Base-by-base conservation (phyloP, 2,329 filamentous ascomycete species). In the Claviceps sp. region DNA sequence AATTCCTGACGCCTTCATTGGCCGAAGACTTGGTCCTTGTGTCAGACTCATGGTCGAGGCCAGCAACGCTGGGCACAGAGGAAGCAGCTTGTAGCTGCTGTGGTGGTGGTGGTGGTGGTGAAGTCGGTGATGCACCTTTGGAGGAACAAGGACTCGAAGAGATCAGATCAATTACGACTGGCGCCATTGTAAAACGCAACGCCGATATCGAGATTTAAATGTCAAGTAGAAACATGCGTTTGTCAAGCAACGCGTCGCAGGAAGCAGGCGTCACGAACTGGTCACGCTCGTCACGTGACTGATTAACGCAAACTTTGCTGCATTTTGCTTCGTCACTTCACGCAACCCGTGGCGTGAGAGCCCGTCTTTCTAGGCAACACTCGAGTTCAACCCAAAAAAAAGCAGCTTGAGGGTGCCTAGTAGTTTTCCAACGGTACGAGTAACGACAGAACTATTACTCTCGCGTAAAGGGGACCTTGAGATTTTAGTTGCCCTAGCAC, bases 151-250 rank as follows among this genome's bases (percentile, higher is more conserved):
- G 67, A 26, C 67, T 69, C 8, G 67, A 69, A 16, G 67, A 69
- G 20, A 68, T 57, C 26, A 69, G 64, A 54, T 68, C 64, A 50
- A 69, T 68, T 34, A 69, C 57, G 13, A 66, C 58, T 2, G 58
- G 56, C 7, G 61, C 58, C 66, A 68, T 69, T 18, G 2, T 20
- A n/a, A 26, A 18, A 14, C 38, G 20, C 9, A 26, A 37, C 13
- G 16, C 20, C 34, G 22, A 20, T 34, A 40, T 26, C 11, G 6
- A 26, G 13, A n/a, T 22, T 37, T 14, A 11, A 18, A 5, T 14
- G 37, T 41, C 22, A 4, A 18, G n/a, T 13, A 11, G 30, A 51
- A 42, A 18, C 14, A 8, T 18, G 40, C 14, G 37, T 24, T 38
- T 22, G 16, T 20, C 16, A 30, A 26, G 24, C n/a, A 8, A 26